Conservation (phyloP, 1,284 basidiomycete species). For the Rhizopogon parksii region DNA sequence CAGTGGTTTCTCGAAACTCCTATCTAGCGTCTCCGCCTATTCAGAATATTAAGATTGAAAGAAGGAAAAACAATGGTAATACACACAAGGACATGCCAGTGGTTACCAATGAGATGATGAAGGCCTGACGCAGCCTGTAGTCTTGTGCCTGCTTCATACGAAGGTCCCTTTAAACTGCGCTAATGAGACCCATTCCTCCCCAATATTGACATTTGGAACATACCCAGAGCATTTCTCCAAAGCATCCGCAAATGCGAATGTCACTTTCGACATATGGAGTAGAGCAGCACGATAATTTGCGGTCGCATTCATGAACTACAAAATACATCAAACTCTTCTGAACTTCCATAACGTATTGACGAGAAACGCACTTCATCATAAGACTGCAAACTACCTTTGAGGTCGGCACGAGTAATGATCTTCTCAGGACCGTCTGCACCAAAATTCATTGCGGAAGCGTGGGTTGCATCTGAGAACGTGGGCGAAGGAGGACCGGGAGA, state of each 20-base stretch:
- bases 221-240: slow-evolving; percentile 79
- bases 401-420: slow-evolving; percentile 76
- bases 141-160: slow-evolving; percentile 71
- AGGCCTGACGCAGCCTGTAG: slow-evolving; percentile 82
- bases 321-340: slow-evolving; percentile 15
- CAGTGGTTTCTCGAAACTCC: slow-evolving; percentile 85
- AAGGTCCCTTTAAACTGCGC: slow-evolving; percentile 69
- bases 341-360: background rate
- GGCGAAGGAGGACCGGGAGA: slow-evolving; percentile 67
- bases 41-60: slow-evolving; percentile 4
- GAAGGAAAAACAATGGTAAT: slow-evolving; percentile 3
- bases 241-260: slow-evolving; percentile 81
- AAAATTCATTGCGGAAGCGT: slow-evolving; percentile 68
- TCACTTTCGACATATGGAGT: slow-evolving; percentile 77
- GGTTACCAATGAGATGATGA: slow-evolving; percentile 89
- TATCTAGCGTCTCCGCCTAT: slow-evolving; percentile 80
- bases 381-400: slow-evolving; percentile 70
- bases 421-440: slow-evolving; percentile 65
- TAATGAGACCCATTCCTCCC: slow-evolving; percentile 3
- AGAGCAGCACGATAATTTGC: slow-evolving; percentile 82
- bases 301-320: slow-evolving; percentile 70
- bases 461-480: slow-evolving; percentile 76
- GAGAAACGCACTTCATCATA: slow-evolving; percentile 65
- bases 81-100: slow-evolving; percentile 82
- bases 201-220: slow-evolving; percentile 21